A percentile compares a stretch with the other conserved stretches of the same genome.
These are phyloP conservation scores for Clathrus columnatus DNA, from an alignment of 768 basidiomycete species.

Conservation along the genomic window DNA sequence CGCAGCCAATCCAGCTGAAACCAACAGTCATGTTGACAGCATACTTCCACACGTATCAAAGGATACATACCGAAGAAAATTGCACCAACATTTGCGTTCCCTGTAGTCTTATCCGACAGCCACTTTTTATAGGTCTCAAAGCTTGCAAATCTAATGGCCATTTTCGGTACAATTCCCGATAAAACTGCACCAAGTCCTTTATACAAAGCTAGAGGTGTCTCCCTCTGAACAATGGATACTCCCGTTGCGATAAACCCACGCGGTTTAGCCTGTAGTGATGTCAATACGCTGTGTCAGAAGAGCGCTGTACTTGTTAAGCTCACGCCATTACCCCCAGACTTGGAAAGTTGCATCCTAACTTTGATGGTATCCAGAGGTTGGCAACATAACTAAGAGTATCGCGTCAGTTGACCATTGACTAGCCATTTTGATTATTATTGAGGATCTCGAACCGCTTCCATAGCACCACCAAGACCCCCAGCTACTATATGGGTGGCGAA, in stretches of 20 bases:
- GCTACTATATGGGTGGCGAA: slow-evolving; percentile 89
- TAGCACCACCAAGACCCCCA: slow-evolving; percentile 88
- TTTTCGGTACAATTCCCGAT: slow-evolving; percentile 96
- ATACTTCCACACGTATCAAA: not conserved
- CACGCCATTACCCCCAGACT: slow-evolving; percentile 73
- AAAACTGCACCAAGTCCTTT: slow-evolving; percentile 96
- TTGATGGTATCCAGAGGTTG: slow-evolving; percentile 98
- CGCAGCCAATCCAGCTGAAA: slow-evolving; percentile 81
- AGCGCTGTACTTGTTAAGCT: slow-evolving; percentile 25
- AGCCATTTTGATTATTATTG: slow-evolving; percentile 8
- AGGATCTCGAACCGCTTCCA: slow-evolving; percentile 67
- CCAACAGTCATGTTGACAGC: not conserved
- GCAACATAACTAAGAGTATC: slow-evolving; percentile 52
- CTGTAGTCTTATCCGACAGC: slow-evolving; percentile 68
- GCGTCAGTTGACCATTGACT: not conserved
- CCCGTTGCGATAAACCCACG: slow-evolving; percentile 92
- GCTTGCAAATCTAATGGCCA: slow-evolving; percentile 97
- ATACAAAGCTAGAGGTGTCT: slow-evolving; percentile 93
- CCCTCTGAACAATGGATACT: slow-evolving; percentile 73
- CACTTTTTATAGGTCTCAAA: slow-evolving; percentile 91
- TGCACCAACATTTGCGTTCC: slow-evolving; percentile 65
- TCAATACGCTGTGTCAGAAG: not conserved
- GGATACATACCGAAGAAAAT: slow-evolving; percentile 74
- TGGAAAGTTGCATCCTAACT: slow-evolving; percentile 98
- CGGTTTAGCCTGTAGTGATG: slow-evolving; percentile 67